Evolutionary conservation across 1,284 basidiomycete species (phyloP), one percentile per base, ranked within the genome.

Genomic region (Phlebopus sp.): DNA sequence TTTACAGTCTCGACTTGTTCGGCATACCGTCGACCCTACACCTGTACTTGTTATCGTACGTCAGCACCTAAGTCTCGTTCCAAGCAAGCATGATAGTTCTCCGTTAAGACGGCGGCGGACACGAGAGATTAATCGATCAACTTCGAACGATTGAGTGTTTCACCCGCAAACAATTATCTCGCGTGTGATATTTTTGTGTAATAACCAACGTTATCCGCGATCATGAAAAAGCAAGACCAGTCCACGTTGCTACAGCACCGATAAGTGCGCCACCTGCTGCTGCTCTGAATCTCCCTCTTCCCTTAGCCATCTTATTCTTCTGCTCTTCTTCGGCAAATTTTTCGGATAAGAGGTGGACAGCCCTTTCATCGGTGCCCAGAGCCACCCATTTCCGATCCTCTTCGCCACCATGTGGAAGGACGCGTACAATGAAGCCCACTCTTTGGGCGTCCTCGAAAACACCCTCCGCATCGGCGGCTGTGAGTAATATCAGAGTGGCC

Each of bases 401-500:
- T n/a, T 67, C 62, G 14, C 68, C 66, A 17, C 44, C 54, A 31
- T 55, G 53, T 4, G 57, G 49, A 42, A 75, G 67, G 17, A 69
- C 57, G 31, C 71, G 68, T 11, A 71, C 63, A 43, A 67, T 56
- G 47, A 77, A 78, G 11, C 75, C 73, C 10, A 75, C 55, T n/a
- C 65, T 68, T 44, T 60, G 57, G 6, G 79, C 78, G 10, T 71
- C 66, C 5, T 58, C 54, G 25, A 65, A 62, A 21, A 78, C 64
- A 18, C 49, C 59, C 13, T 63, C 59, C 13, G 79, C 56, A 46
- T 81, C 77, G 5, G 59, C 64, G 42, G 67, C 64, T 9, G 72
- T 69, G 19, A 82, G 56, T 27, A 71, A 63, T 52, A 78, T 74
- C 25, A 79, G 64, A 4, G 70, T 74, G 2, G 79, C 78, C 5